Percentiles rank a stretch among this genome's conserved stretches.
Evolutionary conservation across 73 alveolate genomes (phyloP).

Genomic region (Paramecium octaurelia): DNA sequence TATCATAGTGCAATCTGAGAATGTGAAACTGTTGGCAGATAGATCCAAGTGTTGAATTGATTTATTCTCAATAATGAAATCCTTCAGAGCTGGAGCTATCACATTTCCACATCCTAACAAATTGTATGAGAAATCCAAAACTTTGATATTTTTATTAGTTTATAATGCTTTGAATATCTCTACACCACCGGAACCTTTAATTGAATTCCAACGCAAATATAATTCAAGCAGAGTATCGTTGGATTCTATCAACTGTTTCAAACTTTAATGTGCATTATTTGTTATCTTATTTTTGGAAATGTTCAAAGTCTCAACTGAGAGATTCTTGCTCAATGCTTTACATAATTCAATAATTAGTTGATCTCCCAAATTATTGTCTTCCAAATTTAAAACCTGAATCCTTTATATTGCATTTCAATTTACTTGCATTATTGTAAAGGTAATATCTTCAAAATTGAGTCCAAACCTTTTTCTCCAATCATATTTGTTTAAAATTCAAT

Average conservation of each 20-base stretch:
- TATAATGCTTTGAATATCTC: constrained; percentile 33
- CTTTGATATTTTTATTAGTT: constrained; percentile 36
- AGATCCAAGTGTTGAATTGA: constrained; percentile 41
- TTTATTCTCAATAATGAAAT: constrained; percentile 35
- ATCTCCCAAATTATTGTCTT: constrained; percentile 43
- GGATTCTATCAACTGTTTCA: not conserved
- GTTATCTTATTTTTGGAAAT: constrained; percentile 19
- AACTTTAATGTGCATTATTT: not conserved
- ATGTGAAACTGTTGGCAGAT: constrained; percentile 1
- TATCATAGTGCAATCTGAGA: not conserved
- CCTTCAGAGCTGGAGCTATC: not conserved
- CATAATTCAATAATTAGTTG: not conserved
- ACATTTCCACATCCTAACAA: constrained; percentile 16
- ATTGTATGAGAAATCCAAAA: constrained; percentile 38
- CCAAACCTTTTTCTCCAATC: constrained; percentile 8
- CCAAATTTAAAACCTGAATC: constrained; percentile 41
- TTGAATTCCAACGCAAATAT: constrained; percentile 51
- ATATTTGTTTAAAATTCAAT: constrained; percentile 11
- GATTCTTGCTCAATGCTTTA: constrained; percentile 38
- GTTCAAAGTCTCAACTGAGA: constrained; percentile 1
- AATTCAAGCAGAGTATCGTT: constrained; percentile 18
- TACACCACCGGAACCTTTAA: constrained; percentile 16
- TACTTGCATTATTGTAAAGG: constrained; percentile 4
- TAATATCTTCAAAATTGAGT: not conserved
- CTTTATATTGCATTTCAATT: not conserved